Base-by-base conservation (phyloP, 345 rosid genomes). In the Eucalyptus erythrocorys region DNA sequence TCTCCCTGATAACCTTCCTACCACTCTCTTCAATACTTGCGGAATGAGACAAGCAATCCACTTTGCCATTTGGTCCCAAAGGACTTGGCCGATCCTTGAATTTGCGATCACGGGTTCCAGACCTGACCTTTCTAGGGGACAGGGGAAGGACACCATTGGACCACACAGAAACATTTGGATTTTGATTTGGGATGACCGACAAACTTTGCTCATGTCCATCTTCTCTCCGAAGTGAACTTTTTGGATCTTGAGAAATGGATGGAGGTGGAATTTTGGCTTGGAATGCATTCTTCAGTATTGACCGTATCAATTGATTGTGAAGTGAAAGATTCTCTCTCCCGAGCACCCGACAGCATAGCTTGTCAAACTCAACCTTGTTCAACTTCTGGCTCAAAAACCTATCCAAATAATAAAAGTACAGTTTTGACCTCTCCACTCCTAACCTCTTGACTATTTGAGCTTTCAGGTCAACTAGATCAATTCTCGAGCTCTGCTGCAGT, bases 11-110 rank as follows among this genome's bases (percentile, higher is more conserved):
- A 87, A 91, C 86, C 85, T 92, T 93, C 90, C 88, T 88, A 79
- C 93, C 91, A 86, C 91, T 91, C 87, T 92, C 95, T 88, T 95
- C 95, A 45, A 89, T 86, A 89, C 94, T 91, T 85, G 89, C 71
- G 21, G 91, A 91, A 66, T 93, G 97, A 90, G 93, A 76, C 84
- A 22, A 76, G 84, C 47, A 76, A 76, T 76, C 84, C 71, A 93
- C 95, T 92, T 95, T 97, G 85, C 98, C 98, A 88, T 95, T 96
- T 86, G 95, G 96, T 85, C 99, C 99, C 88, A 97, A 94, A 14
- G 94, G 92, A 89, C 97, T 94, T 87, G 96, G 98, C 93, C 95
- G 92, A 89, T 95, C 97, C 93, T 94, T 92, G 87, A 89, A 84
- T 91, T 94, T 95, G 90, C 96, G 90, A 45, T 93, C 96, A 50